Base-by-base conservation (phyloP, 78 protist genomes). In the Monocercomonoides exilis region DNA sequence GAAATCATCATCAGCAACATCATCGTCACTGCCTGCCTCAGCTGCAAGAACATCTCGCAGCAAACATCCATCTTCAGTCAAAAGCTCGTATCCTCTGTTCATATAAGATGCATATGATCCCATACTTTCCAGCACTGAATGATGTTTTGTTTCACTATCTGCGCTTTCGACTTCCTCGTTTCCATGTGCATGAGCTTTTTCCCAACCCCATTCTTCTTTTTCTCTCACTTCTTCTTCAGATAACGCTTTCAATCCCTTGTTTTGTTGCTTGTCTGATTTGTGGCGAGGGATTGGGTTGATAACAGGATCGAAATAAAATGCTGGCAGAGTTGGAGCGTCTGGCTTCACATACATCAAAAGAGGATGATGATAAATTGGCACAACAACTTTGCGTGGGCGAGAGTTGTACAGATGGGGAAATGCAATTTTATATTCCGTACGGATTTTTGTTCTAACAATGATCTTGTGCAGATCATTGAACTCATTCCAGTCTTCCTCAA, bases 381-480 rank as follows among this genome's bases (percentile, higher is more conserved):
- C 88, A 70, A 89, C 86, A 41, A 97, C 98, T 38, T 44, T 32
- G 11, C 99, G 87, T n/a, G 99, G 99, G 29, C 98, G 87, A 36
- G 46, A 43, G 91, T 97, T 97, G 95, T 97, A 98, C 3, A 99
- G 93, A 90, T 94, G 94, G 6, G 99, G 99, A 84, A 97, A 98
- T 35, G 99, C 99, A 43, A 98, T 88, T 77, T 92, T 85, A 91
- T 96, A 96, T 91, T 98, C 99, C 4, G 99, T 97, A 63, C 99
- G 93, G 77, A 98, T 95, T 43, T 77, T 93, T 64, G 93, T 94
- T 5, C 99, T 96, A 77, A 97, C 89, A 89, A 99, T 96, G 84
- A 98, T 90, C 92, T 98, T 98, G 91, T 95, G 91, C 91, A 98
- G 92, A 90, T 98, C 99, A 81, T 97, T 97, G 93, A 99, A 99